A percentile compares a stretch with the other conserved stretches of the same genome.
Conservation (phyloP, 2,329 filamentous ascomycete genomes). For the Exophiala bonariae region DNA sequence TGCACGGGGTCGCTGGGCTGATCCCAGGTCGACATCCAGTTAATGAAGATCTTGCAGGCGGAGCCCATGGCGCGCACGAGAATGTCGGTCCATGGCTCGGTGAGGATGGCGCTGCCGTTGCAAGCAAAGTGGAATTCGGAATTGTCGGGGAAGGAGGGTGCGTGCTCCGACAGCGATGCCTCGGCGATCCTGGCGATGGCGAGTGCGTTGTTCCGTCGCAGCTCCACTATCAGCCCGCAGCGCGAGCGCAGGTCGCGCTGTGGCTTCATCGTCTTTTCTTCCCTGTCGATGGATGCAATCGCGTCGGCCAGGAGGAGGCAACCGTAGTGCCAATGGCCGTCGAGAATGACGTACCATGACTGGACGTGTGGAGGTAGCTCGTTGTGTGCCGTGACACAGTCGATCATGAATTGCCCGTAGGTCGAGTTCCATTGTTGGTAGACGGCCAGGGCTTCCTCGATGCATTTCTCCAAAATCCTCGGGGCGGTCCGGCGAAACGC, state of each 20-base stretch:
- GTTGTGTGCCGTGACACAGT: conserved; percentile 53
- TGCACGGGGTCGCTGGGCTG: conserved; percentile 4
- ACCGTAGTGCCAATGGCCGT: conserved; percentile 60
- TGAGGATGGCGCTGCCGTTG: conserved; percentile 57
- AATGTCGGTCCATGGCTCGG: conserved; percentile 61
- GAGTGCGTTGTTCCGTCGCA: conserved; percentile 11
- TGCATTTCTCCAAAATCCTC: conserved; percentile 48
- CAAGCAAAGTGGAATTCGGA: conserved; percentile 53
- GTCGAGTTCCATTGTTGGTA: conserved; percentile 57
- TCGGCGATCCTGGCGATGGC: conserved; percentile 19
- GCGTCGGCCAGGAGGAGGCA: conserved; percentile 57
- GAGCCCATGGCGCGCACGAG: conserved; percentile 22
- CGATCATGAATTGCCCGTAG: conserved; percentile 54
- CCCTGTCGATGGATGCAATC: conserved; percentile 53
- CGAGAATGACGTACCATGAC: conserved; percentile 61
- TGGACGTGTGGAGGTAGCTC: conserved; percentile 54
- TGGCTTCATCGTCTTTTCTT: conserved; percentile 29
- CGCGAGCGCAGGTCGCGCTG: conserved; percentile 12
- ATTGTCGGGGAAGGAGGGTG: conserved; percentile 15
- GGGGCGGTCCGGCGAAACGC: conserved; percentile 42
- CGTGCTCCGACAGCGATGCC: conserved; percentile 17
- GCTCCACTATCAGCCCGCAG: conserved; percentile 8
- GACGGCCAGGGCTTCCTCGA: conserved; percentile 50
- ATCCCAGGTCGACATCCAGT: conserved; percentile 14
- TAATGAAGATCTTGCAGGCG: conserved; percentile 19